Base-by-base conservation (phyloP, 2,329 filamentous ascomycete species). In the Colletotrichum incanum region DNA sequence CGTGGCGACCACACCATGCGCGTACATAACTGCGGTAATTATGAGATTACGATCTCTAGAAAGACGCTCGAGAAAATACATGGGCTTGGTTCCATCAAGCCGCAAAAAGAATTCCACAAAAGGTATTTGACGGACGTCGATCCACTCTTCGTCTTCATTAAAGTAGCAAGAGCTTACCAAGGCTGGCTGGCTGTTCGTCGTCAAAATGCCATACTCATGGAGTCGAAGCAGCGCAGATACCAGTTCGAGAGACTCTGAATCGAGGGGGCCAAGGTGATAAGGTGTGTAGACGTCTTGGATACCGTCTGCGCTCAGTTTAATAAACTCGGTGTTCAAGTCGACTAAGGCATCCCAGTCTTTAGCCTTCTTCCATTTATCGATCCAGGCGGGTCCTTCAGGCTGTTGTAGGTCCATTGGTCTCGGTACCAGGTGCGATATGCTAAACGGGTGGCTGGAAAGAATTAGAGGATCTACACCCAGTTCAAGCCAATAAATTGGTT, bases 291-390 rank as follows among this genome's bases (percentile, higher is more conserved):
- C 5, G 20, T 49, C 45, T 49, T 11, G 11, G n/a, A 49, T 49
- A 23, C 45, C n/a, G 20, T 1, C 45, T 26, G 20, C 45, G 45
- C 45, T 49, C n/a, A 16, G n/a, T 49, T n/a, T 49, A 11, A 49
- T 49, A 49, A 49, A 49, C 45, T 49, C n/a, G 11, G 45, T 12
- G 2, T 49, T 49, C 11, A 49, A 49, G 45, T 26, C n/a, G n/a
- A 49, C n/a, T 49, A 49, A 11, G 11, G n/a, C 45, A 49, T 49
- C n/a, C 45, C n/a, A 49, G 45, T 49, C n/a, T 49, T 49, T 49
- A 26, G 45, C 45, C n/a, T 49, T 49, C 45, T 23, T 26, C 45
- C n/a, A 49, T 12, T 49, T 14, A 49, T 49, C 11, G 2, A 12
- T n/a, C n/a, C n/a, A 14, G 45, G 45, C n/a, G 11, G 45, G 23